Evolutionary conservation across 306 rosid species (phyloP).

Genomic region (Betula pendula): DNA sequence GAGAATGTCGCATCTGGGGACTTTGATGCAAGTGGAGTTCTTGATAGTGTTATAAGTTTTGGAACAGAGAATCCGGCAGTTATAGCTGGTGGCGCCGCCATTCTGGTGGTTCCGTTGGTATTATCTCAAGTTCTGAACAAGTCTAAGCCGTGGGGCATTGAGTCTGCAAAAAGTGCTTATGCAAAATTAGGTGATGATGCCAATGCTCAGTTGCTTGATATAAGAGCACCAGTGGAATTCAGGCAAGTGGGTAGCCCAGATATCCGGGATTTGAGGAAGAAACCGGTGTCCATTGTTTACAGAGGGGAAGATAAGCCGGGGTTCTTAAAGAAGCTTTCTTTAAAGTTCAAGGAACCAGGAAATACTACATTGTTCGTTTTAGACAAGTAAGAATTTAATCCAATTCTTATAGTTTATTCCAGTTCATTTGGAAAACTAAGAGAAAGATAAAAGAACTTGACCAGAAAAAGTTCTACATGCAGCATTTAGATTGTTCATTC

Average conservation of each 20-base stretch:
- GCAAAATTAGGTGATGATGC: constrained; percentile 70
- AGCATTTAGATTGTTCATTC: background rate
- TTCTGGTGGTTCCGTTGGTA: constrained; percentile 76
- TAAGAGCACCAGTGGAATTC: constrained; percentile 61
- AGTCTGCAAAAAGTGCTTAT: constrained; percentile 82
- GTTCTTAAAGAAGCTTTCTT: constrained; percentile 72
- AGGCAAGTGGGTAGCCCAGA: constrained; percentile 78
- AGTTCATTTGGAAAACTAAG: background rate
- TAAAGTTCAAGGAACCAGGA: constrained; percentile 88
- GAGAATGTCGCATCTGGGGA: constrained; percentile 36
- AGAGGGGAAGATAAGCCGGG: constrained; percentile 80
- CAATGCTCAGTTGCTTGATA: constrained; percentile 79
- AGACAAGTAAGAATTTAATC: constrained; percentile 73
- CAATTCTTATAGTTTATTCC: background rate
- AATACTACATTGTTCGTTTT: constrained; percentile 86
- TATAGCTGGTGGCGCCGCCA: constrained; percentile 67
- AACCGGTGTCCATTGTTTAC: constrained; percentile 58
- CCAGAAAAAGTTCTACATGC: background rate
- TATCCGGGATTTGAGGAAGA: constrained; percentile 73
- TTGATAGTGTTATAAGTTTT: constrained; percentile 55
- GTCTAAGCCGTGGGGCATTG: constrained; percentile 88
- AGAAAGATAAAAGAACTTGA: background rate
- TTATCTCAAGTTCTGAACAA: constrained; percentile 67
- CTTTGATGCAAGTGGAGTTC: constrained; percentile 48
- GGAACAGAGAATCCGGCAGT: constrained; percentile 69